These are phyloP conservation scores for Ballota nigra DNA, from an alignment of 257 asterid genomes.

Conservation along the genomic window DNA sequence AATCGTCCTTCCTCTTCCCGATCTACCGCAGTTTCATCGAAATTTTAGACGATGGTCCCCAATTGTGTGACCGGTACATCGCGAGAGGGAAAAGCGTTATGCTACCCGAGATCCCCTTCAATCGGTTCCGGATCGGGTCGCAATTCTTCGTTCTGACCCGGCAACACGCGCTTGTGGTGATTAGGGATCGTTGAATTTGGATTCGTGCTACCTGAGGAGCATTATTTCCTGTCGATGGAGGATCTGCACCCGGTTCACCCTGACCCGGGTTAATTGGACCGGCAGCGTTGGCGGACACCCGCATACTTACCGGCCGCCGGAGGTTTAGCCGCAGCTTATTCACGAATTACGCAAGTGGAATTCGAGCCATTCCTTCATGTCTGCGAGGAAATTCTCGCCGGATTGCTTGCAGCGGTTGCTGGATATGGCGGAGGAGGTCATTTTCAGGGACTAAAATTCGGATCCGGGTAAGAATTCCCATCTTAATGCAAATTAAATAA, in stretches of 20 bases:
- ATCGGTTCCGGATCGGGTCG: constrained; percentile 60
- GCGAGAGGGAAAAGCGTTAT: constrained; percentile 59
- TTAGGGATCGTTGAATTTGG: constrained; percentile 39
- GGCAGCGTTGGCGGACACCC: constrained; percentile 67
- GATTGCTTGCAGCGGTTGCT: constrained; percentile 69
- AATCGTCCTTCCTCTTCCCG: constrained; percentile 16
- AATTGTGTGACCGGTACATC: constrained; percentile 46
- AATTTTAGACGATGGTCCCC: constrained; percentile 49
- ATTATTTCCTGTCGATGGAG: constrained; percentile 75
- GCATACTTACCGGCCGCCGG: constrained; percentile 48
- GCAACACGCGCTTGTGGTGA: constrained; percentile 47
- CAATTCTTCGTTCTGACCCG: constrained; percentile 64
- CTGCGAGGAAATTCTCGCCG: constrained; percentile 72
- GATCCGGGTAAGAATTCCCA: constrained; percentile 27
- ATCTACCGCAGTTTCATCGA: constrained; percentile 64
- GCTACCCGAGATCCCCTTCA: constrained; percentile 63
- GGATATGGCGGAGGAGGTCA: constrained; percentile 47
- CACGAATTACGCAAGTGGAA: constrained; percentile 42
- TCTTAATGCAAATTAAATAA: too few relatives aligned
- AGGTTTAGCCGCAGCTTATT: constrained; percentile 52
- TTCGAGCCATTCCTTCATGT: constrained; percentile 50
- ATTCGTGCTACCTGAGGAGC: constrained; percentile 85
- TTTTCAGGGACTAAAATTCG: constrained; percentile 48
- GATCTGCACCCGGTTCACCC: constrained; percentile 54
- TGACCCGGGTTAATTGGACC: constrained; percentile 81